Evolutionary conservation across 2,329 filamentous ascomycete species (phyloP).

Genomic region (Pseudogymnoascus verrucosus): DNA sequence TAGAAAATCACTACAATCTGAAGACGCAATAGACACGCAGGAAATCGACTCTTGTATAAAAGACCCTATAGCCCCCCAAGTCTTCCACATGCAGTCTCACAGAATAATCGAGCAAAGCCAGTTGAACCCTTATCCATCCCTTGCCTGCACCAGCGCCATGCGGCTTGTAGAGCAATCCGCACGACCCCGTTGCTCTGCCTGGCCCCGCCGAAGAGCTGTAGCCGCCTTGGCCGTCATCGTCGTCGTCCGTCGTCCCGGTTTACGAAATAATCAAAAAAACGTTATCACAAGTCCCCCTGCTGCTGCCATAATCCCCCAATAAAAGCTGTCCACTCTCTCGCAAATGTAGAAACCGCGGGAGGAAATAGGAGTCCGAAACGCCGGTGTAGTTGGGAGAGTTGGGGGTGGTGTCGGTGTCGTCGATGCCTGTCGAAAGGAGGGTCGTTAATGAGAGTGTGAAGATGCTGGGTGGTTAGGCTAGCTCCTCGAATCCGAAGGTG

Average conservation of each 20-base stretch:
- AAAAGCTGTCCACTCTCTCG: neutral
- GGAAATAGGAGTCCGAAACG: slow-evolving; percentile 5
- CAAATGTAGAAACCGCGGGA: slow-evolving; percentile 1
- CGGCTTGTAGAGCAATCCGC: neutral
- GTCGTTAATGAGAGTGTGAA: neutral
- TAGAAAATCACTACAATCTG: slow-evolving; percentile 6
- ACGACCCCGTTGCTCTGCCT: neutral
- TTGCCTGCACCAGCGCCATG: neutral
- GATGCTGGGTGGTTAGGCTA: slow-evolving; percentile 1
- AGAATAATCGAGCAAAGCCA: slow-evolving; percentile 3
- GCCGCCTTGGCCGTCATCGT: neutral
- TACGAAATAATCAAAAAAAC: slow-evolving; percentile 1
- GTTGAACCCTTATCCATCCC: neutral
- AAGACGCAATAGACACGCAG: slow-evolving; percentile 4
- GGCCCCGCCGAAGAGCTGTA: slow-evolving; percentile 5
- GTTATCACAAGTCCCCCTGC: neutral
- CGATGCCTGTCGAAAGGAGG: slow-evolving; percentile 8
- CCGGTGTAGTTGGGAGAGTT: neutral
- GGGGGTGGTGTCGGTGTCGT: neutral
- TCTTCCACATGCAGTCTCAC: slow-evolving; percentile 3
- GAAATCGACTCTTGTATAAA: slow-evolving; percentile 8
- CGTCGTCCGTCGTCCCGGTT: neutral
- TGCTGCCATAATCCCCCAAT: slow-evolving; percentile 7
- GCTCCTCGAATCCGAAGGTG: slow-evolving; percentile 67
- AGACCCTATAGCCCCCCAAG: neutral